phyloP scores from a whole-genome alignment of 768 basidiomycete genomes.

The Plicaturopsis crispa region DNA sequence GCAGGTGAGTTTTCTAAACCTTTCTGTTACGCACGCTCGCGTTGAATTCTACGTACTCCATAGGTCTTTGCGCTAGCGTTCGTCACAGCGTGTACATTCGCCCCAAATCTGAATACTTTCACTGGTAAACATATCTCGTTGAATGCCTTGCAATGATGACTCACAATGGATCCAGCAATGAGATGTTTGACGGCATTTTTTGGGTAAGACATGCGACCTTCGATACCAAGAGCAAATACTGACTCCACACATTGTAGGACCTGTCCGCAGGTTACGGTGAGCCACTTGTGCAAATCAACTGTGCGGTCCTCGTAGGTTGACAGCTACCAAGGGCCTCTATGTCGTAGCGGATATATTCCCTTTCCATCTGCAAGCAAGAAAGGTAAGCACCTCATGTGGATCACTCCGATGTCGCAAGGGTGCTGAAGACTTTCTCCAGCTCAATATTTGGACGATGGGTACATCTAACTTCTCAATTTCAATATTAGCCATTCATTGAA shows the following conservation, averaged over 20 bases:
- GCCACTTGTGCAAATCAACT: too few species aligned
- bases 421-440: conserved; percentile 26
- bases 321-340: conserved; percentile 55
- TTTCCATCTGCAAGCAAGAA: conserved; percentile 62
- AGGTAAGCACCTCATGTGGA: conserved; percentile 27
- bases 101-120: conserved; percentile 49
- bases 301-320: too few species aligned
- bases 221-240: too few species aligned
- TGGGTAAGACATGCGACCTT: too few species aligned
- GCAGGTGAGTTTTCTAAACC: conserved; percentile 31
- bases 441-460: conserved; percentile 72
- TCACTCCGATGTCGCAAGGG: background rate
- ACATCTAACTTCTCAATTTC: too few species aligned
- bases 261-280: background rate
- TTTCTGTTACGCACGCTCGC: background rate
- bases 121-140: conserved; percentile 29
- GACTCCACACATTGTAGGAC: too few species aligned
- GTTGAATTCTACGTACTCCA: background rate
- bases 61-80: conserved; percentile 52
- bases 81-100: conserved; percentile 51
- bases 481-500: too few species aligned
- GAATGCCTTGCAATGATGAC: background rate
- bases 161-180: conserved; percentile 18
- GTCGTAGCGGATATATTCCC: conserved; percentile 59
- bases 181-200: conserved; percentile 26